Evolutionary conservation across 345 rosid genomes (phyloP), one percentile per base, ranked within the genome.

Genomic region (Gossypium anomalum): DNA sequence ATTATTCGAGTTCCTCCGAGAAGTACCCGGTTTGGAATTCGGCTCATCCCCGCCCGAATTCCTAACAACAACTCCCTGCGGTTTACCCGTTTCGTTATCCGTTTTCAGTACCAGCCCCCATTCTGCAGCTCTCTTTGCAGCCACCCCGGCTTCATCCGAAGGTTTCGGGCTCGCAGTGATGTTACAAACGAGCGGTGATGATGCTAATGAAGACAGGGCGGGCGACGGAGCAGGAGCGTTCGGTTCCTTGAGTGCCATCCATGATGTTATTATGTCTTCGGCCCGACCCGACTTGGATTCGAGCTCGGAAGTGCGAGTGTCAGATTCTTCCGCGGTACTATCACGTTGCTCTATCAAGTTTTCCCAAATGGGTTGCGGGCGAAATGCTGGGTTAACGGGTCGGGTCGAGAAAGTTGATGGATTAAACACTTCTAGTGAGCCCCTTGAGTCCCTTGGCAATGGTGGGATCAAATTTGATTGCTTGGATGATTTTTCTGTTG

Each of bases 21-120:
- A 90, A 11, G 83, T 74, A 49, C 68, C 84, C 52, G 75, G 58
- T 74, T 82, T 91, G 52, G 13, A 74, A 16, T 75, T 84, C 65
- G 85, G 83, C 0, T 90, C 93, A 0, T 89, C 89, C 25, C 93
- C 98, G 13, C 97, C 97, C 16, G 97, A 94, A 59, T 78, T 92
- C 82, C 98, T 78, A 1, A 87, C 95, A 2, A 72, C 58, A 3
- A 94, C 98, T 49, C 91, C 90, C 61, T 89, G 89, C 12, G 95
- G 97, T 82, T 88, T 94, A 13, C 98, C 98, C 0, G 95, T 89
- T 81, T 92, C 89, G 0, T 81, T 81, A 19, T 92, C 97, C 0
- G 98, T 91, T 73, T 88, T 89, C 67, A 94, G 78, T 7, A 91
- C 90, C 29, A 94, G 75, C n/a, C 98, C 98, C 98, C 98, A 94